Evolutionary conservation across 805 yeast species (phyloP), one percentile per base, ranked within the genome.

Genomic region (Pichia heedii): DNA sequence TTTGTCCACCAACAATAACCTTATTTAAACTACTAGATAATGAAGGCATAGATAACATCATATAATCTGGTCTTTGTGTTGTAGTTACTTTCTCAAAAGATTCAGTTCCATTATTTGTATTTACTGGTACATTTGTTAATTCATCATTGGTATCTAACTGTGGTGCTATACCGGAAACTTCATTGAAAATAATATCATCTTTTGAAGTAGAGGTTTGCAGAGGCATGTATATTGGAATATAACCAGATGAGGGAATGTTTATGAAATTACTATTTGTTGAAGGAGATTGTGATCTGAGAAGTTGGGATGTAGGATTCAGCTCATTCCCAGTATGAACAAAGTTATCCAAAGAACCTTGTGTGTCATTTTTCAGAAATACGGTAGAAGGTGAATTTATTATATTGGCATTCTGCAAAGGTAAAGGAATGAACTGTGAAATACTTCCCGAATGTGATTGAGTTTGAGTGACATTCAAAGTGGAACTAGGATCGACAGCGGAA

Each of bases 31-130:
- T 43, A 18, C 34, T 40, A 8, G 41, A 11, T 34, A 30, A 18
- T 13, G 45, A 27, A 5, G 36, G 46, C 30, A 36, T 22, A 18
- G 22, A 29, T 20, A 43, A 13, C 43, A 43, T 46, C 47, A 40
- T 43, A 26, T 37, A 43, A 36, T 36, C 44, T n/a, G 21, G 34
- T 9, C 16, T 39, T 35, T 19, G 40, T 13, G 24, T 35, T 32
- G 41, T 20, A 13, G 35, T 19, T 13, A 19, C 20, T 22, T 16
- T 22, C 20, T 22, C 16, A 19, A 2, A n/a, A 11, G 9, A 15
- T 13, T 32, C 24, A 3, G 2, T 5, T 15, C 20, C 12, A 15
- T 34, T 35, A 11, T 30, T 37, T 24, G 10, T 20, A 5, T 2
- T 26, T 16, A 15, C 4, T 16, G 24, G 27, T 33, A 20, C 8